These are phyloP conservation scores for Paramyrothecium roridum DNA, from an alignment of 2,329 filamentous ascomycete species.

Conservation along the genomic window DNA sequence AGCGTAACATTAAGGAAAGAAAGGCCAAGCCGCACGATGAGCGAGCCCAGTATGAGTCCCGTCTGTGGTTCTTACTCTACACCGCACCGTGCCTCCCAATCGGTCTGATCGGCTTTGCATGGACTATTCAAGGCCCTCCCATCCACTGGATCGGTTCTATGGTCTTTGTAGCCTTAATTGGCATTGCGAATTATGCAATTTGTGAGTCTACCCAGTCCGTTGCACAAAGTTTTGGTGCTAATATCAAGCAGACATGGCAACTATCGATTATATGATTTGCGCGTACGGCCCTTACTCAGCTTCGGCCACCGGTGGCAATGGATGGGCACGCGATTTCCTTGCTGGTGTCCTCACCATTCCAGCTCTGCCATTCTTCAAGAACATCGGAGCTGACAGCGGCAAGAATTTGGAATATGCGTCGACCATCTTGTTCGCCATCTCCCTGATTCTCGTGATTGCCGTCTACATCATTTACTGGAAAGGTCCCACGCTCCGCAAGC, in stretches of 20 bases:
- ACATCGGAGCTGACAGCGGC: slow-evolving; percentile 45
- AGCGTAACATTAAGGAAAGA: slow-evolving; percentile 48
- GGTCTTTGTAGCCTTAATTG: slow-evolving; percentile 63
- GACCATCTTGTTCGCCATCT: slow-evolving; percentile 63
- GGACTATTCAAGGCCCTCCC: slow-evolving; percentile 61
- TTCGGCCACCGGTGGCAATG: slow-evolving; percentile 73
- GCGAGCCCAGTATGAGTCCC: slow-evolving; percentile 65
- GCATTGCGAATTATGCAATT: slow-evolving; percentile 70
- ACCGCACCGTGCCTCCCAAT: slow-evolving; percentile 59
- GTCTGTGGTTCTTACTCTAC: slow-evolving; percentile 63
- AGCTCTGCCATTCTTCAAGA: slow-evolving; percentile 60
- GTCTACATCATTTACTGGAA: slow-evolving; percentile 67
- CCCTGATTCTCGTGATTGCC: slow-evolving; percentile 57
- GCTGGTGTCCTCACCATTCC: slow-evolving; percentile 70
- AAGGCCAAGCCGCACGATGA: slow-evolving; percentile 49
- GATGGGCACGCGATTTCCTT: slow-evolving; percentile 69
- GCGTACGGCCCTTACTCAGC: slow-evolving; percentile 72
- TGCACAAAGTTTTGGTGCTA: too few relatives aligned
- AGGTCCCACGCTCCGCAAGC: slow-evolving; percentile 55
- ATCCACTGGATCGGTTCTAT: slow-evolving; percentile 67
- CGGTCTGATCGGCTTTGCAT: slow-evolving; percentile 68
- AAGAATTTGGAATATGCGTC: slow-evolving; percentile 57
- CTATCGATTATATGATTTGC: slow-evolving; percentile 75
- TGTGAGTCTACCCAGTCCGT: too few relatives aligned
- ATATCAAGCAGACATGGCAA: too few relatives aligned